phyloP scores from a whole-genome alignment of 2,329 filamentous ascomycete species.

The Penicillium oxalicum region DNA sequence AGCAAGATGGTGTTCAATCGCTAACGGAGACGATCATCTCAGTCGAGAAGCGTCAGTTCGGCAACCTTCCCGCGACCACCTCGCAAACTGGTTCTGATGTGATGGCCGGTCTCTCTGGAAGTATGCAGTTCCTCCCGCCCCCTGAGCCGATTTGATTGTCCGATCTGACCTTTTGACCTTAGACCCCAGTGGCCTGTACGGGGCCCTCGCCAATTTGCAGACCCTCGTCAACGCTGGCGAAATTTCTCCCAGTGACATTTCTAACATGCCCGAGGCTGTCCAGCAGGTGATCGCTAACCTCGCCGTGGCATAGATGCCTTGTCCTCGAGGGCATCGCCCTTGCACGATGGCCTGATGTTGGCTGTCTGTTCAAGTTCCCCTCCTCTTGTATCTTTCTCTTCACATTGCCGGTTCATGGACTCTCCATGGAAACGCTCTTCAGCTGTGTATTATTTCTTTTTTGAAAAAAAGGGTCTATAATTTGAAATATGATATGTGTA shows the following conservation, averaged over 20 bases:
- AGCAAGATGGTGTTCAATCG: neutral
- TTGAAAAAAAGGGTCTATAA: too few species aligned
- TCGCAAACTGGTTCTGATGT: constrained; percentile 4
- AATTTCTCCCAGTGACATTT: constrained; percentile 10
- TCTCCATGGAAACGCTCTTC: neutral
- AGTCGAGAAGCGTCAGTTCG: constrained; percentile 9
- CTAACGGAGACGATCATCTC: neutral
- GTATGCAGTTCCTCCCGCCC: constrained; percentile 9
- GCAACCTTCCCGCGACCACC: constrained; percentile 5
- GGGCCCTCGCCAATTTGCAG: constrained; percentile 8
- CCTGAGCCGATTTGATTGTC: neutral
- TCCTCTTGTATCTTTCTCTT: neutral
- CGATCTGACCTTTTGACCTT: neutral
- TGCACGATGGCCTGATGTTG: too few species aligned
- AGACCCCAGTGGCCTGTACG: constrained; percentile 18
- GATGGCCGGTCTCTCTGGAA: constrained; percentile 10
- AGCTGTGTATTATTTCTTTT: neutral
- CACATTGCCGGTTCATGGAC: neutral
- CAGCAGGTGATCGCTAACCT: constrained; percentile 12
- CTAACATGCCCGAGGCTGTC: constrained; percentile 10
- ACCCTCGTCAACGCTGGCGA: constrained; percentile 7
- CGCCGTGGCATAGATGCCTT: constrained; percentile 6
- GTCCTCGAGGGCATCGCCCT: neutral
- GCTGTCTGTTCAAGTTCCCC: too few species aligned
- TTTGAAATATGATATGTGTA: too few species aligned